Evolutionary conservation across 169 alveolate species (phyloP), one percentile per base, ranked within the genome.

Genomic region (Plasmodium berghei): DNA sequence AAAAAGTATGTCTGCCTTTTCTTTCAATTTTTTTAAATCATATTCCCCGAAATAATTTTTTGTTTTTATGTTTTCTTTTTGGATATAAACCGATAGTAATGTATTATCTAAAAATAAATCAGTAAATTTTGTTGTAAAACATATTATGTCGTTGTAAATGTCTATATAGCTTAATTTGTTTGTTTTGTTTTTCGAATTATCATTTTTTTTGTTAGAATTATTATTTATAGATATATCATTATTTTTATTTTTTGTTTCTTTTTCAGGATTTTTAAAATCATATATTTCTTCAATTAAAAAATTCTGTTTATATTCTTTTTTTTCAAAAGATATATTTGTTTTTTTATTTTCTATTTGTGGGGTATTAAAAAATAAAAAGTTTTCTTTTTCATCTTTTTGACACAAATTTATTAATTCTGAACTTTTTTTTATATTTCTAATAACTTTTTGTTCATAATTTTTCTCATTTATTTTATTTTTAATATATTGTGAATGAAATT

Each of bases 241-340:
- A n/a, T 48, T 18, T 22, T 67, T 49, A 20, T 49, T 75, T 62
- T 40, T 18, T 34, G 8, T 34, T 34, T 34, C 42, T 34, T 34
- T 34, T 34, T 34, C 42, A 34, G 42, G 42, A 34, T 8, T 34
- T 20, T 75, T 69, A 63, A 75, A 75, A 18, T 75, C 89, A 24
- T 75, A 75, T 8, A 75, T 75, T 28, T 75, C 89, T 52, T 75
- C 89, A 48, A 75, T 75, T 52, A 75, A 58, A 54, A 75, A 75
- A 48, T 75, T 75, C 16, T 75, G 46, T 63, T 56, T 75, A 46
- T 75, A 75, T 34, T 34, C 2, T 22, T 75, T 46, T 63, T 75
- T 75, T 26, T 75, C 89, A 58, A 75, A 75, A 6, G 26, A 1
- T 28, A 75, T 48, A 75, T 62, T 63, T 4, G 34, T 46, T 49